Conservation (phyloP, 78 protist species). For the Monocercomonoides exilis region DNA sequence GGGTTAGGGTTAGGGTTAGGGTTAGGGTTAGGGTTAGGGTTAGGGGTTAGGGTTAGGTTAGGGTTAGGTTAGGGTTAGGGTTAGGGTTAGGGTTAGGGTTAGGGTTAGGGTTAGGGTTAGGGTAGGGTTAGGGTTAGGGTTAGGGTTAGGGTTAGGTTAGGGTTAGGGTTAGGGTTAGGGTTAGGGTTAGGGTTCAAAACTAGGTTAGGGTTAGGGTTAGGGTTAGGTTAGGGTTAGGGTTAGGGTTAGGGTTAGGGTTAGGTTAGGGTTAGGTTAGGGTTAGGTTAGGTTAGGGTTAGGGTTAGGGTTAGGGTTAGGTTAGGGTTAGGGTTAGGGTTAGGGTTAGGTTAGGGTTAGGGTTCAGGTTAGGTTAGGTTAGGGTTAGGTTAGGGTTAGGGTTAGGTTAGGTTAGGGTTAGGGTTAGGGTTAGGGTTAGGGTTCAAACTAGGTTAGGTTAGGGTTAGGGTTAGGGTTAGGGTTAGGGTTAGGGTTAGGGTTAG, state of each 20-base stretch:
- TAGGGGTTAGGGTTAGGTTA: constrained; percentile 17
- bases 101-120: constrained; percentile 26
- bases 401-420: neutral
- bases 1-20: constrained; percentile 26
- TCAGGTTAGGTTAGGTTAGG: constrained; percentile 10
- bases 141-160: constrained; percentile 14
- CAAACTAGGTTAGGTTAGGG: constrained; percentile 7
- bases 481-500: neutral
- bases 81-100: constrained; percentile 25
- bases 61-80: constrained; percentile 16
- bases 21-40: constrained; percentile 26
- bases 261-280: constrained; percentile 4
- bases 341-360: constrained; percentile 14
- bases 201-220: constrained; percentile 22
- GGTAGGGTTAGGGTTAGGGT: constrained; percentile 13
- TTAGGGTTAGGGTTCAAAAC: constrained; percentile 13
- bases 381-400: neutral
- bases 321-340: constrained; percentile 18
- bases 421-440: neutral
- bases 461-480: constrained; percentile 14
- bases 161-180: constrained; percentile 26
- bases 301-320: neutral
- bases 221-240: constrained; percentile 15
- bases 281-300: constrained; percentile 6
- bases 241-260: neutral